These are phyloP conservation scores for Globisporangium polare DNA, from an alignment of 352 stramenopile genomes.

Conservation along the genomic window DNA sequence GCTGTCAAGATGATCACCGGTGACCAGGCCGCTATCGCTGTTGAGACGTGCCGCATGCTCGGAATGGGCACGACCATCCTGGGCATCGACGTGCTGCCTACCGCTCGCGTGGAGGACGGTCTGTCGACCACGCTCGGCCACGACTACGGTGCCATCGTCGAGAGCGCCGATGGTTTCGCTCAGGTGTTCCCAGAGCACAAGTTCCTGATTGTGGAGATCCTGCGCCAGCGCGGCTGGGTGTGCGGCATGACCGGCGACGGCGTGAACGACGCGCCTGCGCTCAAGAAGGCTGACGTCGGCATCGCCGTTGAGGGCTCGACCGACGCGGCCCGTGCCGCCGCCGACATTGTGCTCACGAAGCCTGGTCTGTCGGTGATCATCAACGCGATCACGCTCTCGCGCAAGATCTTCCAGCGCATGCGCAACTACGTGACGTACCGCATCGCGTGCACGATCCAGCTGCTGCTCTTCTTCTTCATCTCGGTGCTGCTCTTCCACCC, in stretches of 20 bases:
- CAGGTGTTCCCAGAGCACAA: constrained; percentile 93
- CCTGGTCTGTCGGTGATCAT: constrained; percentile 91
- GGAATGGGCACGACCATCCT: constrained; percentile 89
- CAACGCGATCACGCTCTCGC: constrained; percentile 85
- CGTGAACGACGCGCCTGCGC: constrained; percentile 62
- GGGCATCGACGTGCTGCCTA: constrained; percentile 69
- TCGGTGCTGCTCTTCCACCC: constrained; percentile 88
- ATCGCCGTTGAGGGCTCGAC: constrained; percentile 83
- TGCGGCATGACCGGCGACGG: constrained; percentile 76
- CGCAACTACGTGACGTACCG: constrained; percentile 94
- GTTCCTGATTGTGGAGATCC: constrained; percentile 84
- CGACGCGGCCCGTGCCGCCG: constrained; percentile 85
- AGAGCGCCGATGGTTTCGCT: constrained; percentile 92
- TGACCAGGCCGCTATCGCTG: constrained; percentile 92
- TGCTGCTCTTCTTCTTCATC: constrained; percentile 94
- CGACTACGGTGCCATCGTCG: constrained; percentile 85
- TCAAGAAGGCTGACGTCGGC: constrained; percentile 70
- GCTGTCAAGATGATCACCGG: constrained; percentile 97
- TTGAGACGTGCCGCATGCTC: constrained; percentile 90
- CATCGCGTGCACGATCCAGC: constrained; percentile 89
- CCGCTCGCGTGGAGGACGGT: constrained; percentile 54
- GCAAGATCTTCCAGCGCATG: constrained; percentile 94
- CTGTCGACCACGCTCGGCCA: constrained; percentile 44
- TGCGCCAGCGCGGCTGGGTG: constrained; percentile 74
- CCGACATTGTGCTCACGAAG: constrained; percentile 94